A percentile compares a stretch with the other conserved stretches of the same genome.
Conservation (phyloP, 495 filamentous ascomycete species). For the Xylaria flabelliformis region DNA sequence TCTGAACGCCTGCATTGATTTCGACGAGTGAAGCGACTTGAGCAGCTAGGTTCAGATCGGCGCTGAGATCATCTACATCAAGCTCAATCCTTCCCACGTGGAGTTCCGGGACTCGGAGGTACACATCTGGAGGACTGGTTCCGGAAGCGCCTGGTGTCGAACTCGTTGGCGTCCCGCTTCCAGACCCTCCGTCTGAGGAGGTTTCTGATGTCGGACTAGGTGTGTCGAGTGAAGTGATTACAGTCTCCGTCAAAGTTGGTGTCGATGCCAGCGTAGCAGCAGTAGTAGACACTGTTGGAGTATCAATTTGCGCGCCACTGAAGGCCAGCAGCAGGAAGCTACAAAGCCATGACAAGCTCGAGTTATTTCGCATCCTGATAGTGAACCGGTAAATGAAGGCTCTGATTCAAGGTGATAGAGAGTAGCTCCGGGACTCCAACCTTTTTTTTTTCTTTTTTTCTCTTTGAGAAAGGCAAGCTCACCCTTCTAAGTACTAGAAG, state of each 20-base stretch:
- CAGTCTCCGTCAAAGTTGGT: not conserved
- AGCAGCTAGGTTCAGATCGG: conserved; percentile 63
- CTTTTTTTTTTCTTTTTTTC: not conserved
- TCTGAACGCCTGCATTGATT: conserved; percentile 61
- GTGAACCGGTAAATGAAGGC: conserved; percentile 34
- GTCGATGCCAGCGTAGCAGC: not conserved
- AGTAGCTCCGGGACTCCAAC: not conserved
- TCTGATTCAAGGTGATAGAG: not conserved
- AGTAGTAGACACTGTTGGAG: conserved; percentile 13
- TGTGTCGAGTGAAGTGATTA: not conserved
- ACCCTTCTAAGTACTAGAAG: not conserved
- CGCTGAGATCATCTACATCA: conserved; percentile 59
- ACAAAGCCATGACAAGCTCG: conserved; percentile 32
- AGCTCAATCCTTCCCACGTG: conserved; percentile 63
- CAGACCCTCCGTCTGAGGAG: conserved; percentile 13
- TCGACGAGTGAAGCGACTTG: conserved; percentile 60
- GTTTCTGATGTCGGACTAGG: conserved; percentile 29
- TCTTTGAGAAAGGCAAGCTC: conserved; percentile 1
- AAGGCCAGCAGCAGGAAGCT: conserved; percentile 33
- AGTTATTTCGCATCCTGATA: conserved; percentile 34
- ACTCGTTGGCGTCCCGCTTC: conserved; percentile 27
- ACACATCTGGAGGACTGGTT: conserved; percentile 57
- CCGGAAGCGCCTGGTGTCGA: conserved; percentile 28
- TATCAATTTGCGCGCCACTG: conserved; percentile 36
- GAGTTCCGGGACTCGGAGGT: conserved; percentile 59